Evolutionary conservation across 768 basidiomycete species (phyloP).

Genomic region (Arthromyces matolae): DNA sequence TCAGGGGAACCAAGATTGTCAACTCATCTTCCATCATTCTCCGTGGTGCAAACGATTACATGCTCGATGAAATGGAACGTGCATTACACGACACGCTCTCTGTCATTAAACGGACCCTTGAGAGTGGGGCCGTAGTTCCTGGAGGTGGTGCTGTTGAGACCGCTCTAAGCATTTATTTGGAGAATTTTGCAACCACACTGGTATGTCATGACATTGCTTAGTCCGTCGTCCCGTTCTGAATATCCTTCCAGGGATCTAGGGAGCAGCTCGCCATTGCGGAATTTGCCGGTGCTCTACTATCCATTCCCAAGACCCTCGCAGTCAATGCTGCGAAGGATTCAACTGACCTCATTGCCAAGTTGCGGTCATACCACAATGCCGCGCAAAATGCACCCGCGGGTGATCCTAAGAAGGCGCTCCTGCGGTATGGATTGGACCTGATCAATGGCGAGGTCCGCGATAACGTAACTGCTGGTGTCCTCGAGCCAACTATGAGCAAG

Average conservation of each 20-base stretch:
- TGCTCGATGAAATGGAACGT: slow-evolving; percentile 99
- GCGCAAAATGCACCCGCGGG: slow-evolving; percentile 89
- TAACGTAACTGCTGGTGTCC: slow-evolving; percentile 87
- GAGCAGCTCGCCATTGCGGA: slow-evolving; percentile 99
- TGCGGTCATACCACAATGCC: slow-evolving; percentile 94
- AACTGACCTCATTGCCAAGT: slow-evolving; percentile 93
- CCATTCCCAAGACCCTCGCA: slow-evolving; percentile 95
- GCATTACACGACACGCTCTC: slow-evolving; percentile 92
- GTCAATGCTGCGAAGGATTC: slow-evolving; percentile 99
- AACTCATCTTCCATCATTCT: slow-evolving; percentile 90
- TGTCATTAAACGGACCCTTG: slow-evolving; percentile 93
- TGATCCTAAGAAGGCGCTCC: slow-evolving; percentile 85
- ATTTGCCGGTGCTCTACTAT: slow-evolving; percentile 86
- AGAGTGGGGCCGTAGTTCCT: slow-evolving; percentile 93
- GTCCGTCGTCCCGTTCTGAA: slow-evolving; percentile 8
- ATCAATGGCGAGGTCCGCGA: slow-evolving; percentile 93
- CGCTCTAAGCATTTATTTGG: slow-evolving; percentile 93
- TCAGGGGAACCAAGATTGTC: slow-evolving; percentile 98
- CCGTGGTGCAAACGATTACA: slow-evolving; percentile 97
- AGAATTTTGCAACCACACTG: slow-evolving; percentile 97
- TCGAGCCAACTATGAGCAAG: slow-evolving; percentile 97
- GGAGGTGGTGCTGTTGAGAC: slow-evolving; percentile 98
- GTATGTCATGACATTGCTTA: slow-evolving; percentile 44
- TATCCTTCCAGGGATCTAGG: slow-evolving; percentile 73
- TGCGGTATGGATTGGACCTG: slow-evolving; percentile 93